Percentiles rank a stretch among this genome's conserved stretches.
Conservation (phyloP, 176 grass and related monocot species). For the Pontederia crassipes region DNA sequence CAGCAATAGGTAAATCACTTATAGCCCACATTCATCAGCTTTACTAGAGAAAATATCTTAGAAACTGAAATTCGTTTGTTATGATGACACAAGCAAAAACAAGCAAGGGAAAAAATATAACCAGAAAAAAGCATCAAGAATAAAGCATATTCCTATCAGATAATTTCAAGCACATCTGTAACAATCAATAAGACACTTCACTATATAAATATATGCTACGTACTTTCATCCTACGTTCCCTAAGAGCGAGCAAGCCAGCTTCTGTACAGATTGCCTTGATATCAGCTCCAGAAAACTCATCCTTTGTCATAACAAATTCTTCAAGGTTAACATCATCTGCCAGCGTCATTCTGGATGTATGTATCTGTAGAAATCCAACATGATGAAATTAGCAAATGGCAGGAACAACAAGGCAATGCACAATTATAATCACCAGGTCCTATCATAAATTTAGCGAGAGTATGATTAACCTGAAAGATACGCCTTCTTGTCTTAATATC, state of each 20-base stretch:
- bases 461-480: neutral
- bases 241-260: neutral
- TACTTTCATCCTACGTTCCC: neutral
- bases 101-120: too few relatives aligned
- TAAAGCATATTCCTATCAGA: too few relatives aligned
- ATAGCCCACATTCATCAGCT: too few relatives aligned
- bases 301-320: neutral
- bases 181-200: neutral
- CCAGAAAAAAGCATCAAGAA: too few relatives aligned
- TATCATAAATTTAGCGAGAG: too few relatives aligned
- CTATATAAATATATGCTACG: neutral
- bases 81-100: too few relatives aligned
- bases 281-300: conserved; percentile 3
- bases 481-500: neutral
- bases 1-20: too few relatives aligned
- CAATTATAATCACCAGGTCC: too few relatives aligned
- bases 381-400: neutral
- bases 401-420: too few relatives aligned
- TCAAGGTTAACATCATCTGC: neutral
- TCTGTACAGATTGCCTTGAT: neutral
- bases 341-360: neutral
- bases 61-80: too few relatives aligned
- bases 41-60: too few relatives aligned
- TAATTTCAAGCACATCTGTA: too few relatives aligned
- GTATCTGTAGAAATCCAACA: neutral